phyloP scores from a whole-genome alignment of 441 rosid genomes.

The Mallotus repandus region DNA sequence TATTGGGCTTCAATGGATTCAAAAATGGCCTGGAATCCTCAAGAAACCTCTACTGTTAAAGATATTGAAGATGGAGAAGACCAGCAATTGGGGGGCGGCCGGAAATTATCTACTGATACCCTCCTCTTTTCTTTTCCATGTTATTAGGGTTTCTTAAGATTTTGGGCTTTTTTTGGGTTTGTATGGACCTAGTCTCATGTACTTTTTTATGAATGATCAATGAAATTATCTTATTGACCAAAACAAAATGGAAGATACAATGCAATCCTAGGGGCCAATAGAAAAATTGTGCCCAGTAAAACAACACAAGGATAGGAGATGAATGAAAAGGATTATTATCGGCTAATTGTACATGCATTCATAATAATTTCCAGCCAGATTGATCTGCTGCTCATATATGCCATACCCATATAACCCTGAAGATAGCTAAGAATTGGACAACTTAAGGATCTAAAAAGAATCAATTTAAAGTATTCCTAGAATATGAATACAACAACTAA shows the following conservation, averaged over 20 bases:
- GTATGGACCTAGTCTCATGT: too few species aligned
- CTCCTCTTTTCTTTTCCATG: too few species aligned
- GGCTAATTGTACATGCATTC: neutral
- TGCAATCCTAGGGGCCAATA: neutral
- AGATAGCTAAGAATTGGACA: constrained; percentile 5
- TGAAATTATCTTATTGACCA: too few species aligned
- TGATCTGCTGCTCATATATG: neutral
- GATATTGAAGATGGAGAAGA: too few species aligned
- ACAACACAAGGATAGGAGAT: neutral
- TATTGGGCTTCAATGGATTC: too few species aligned
- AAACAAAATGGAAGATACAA: neutral
- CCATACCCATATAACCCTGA: neutral
- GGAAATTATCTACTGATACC: too few species aligned
- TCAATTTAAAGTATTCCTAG: neutral
- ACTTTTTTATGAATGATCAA: too few species aligned
- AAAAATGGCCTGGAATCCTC: too few species aligned
- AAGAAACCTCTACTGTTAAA: too few species aligned
- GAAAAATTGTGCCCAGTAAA: neutral
- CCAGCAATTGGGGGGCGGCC: too few species aligned
- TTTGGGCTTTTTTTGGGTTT: too few species aligned
- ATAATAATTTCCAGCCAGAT: neutral
- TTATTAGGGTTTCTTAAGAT: too few species aligned
- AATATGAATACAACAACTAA: neutral
- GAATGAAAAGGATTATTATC: neutral
- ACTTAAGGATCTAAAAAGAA: neutral